Evolutionary conservation across 129 eudicot species (phyloP), one percentile per base, ranked within the genome.

Genomic region (Centella asiatica): DNA sequence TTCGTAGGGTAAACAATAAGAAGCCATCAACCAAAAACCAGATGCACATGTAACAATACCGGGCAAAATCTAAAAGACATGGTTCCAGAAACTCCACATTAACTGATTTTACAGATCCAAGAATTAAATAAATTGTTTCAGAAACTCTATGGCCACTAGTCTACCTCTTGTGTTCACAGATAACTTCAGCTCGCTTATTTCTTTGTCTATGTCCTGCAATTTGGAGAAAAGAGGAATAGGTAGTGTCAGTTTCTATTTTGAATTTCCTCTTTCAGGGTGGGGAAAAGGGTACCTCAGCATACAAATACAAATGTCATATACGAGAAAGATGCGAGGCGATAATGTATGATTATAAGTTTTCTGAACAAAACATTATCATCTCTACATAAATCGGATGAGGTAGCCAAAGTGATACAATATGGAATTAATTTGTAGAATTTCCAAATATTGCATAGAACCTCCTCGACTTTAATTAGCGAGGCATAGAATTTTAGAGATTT

Each of bases 161-260:
- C 97, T 90, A 56, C 97, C 96, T 46, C 98, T 75, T 31, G 98
- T 87, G 71, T 87, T 92, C 74, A 92, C 83, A 2, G 98, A 92
- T 67, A 92, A 42, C 68, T 92, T 92, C 66, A 92, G 66, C 66
- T 87, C 98, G 48, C 95, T 84, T 32, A 87, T 84, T 74, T 92
- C 95, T 76, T 92, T 92, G 62, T 92, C 95, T 17, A 86, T 90
- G 58, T 90, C 97, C 95, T 86, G 86, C 65, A 62, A 68, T 51
- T 25, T 59, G 22, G 28, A 60, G 7, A 64, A 36, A 70, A 52
- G 13, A 48, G 7, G 40, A 49, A 23, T 22, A n/a, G 17, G 3
- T n/a, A n/a, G n/a, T n/a, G 33, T 11, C 17, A 23, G n/a, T 58
- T 25, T n/a, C 18, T 33, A 18, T 17, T 25, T 25, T 5, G 20